These are phyloP conservation scores for Austroboletus niveus DNA, from an alignment of 1,284 basidiomycete species.

Conservation along the genomic window DNA sequence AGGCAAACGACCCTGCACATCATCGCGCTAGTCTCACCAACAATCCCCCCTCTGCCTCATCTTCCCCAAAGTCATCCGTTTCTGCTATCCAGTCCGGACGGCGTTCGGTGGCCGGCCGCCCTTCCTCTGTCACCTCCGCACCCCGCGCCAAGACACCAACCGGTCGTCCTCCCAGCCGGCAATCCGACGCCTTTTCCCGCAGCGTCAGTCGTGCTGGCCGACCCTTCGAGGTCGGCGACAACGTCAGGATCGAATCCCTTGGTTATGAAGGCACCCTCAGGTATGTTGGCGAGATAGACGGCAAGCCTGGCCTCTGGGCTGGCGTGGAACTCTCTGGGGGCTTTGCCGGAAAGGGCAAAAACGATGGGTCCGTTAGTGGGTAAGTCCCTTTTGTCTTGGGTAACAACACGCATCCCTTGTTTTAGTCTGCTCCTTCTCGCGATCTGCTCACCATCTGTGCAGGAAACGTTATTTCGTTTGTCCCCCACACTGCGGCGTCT, in stretches of 20 bases:
- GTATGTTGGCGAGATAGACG: conserved; percentile 81
- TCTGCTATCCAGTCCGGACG: conserved; percentile 36
- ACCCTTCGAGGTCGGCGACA: conserved; percentile 71
- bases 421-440: neutral
- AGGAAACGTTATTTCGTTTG: conserved; percentile 88
- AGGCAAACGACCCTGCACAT: conserved; percentile 71
- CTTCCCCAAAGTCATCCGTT: conserved; percentile 43
- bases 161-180: conserved; percentile 56
- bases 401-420: neutral
- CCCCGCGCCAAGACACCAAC: conserved; percentile 54
- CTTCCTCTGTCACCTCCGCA: conserved; percentile 50
- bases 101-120: conserved; percentile 41
- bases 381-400: conserved; percentile 42
- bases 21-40: conserved; percentile 48
- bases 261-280: conserved; percentile 81
- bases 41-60: conserved; percentile 44
- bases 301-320: conserved; percentile 86
- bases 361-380: conserved; percentile 89
- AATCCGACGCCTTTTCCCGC: conserved; percentile 54
- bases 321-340: conserved; percentile 87
- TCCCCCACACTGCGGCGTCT: conserved; percentile 86
- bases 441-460: conserved; percentile 9
- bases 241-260: conserved; percentile 80
- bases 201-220: conserved; percentile 44
- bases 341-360: conserved; percentile 93